Evolutionary conservation across 2,329 filamentous ascomycete genomes (phyloP), one percentile per base, ranked within the genome.

Genomic region (Xylaria sp.): DNA sequence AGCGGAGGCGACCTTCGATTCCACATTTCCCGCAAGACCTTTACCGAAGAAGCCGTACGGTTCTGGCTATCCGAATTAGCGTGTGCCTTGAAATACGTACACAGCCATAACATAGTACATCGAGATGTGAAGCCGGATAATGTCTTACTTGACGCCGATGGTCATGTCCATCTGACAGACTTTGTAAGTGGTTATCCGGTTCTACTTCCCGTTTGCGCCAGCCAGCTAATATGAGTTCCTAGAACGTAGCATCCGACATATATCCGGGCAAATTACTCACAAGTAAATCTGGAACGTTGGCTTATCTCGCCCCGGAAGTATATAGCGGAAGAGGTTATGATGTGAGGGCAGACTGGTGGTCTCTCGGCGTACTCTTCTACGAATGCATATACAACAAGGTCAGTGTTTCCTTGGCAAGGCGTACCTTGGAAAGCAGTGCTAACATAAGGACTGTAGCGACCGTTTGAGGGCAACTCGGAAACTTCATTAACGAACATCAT

Each of bases 321-420:
- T 99, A 97, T 70, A 83, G 87, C 65, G 93, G 93, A 53, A 88
- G 86, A 63, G 94, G 94, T 46, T 99, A 99, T 71, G 87, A 90
- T 61, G 86, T 87, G 52, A 90, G 94, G 68, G 92, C 94, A 48
- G 94, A 99, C 73, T 99, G 94, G 94, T 99, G 94, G 94, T 97
- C 94, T 4, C 77, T 99, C 19, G 94, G 94, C 53, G 94, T 99
- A 51, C 83, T 96, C n/a, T 97, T 97, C 74, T 99, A 97, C 75
- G 94, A 99, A 75, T 97, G 94, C 81, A 97, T 99, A 66, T 99
- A 97, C 78, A 96, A 95, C 78, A 97, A 95, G 87, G 91, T 92
- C 76, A 55, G 80, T 30, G 5, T 30, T 30, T 30, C 23, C 23
- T 30, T 30, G 23, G 16, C 16, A 30, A 30, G 23, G 23, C 4